Base-by-base conservation (phyloP, 1,284 basidiomycete species). In the Puccinia triticina region DNA sequence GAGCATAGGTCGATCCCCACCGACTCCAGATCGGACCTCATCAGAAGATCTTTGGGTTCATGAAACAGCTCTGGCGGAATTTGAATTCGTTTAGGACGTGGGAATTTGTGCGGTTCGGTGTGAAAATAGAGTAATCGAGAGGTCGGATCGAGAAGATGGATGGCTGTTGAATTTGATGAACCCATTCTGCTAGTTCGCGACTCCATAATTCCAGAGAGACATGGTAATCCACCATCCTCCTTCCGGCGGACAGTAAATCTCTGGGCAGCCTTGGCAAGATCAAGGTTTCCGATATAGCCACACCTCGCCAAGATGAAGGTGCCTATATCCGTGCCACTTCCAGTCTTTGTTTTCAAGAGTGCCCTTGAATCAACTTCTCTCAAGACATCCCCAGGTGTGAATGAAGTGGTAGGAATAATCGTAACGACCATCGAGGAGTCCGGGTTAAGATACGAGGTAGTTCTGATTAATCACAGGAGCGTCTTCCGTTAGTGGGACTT, bases 351-450 rank as follows among this genome's bases (percentile, higher is more conserved):
- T 40, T 94, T 94, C 85, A 99, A 92, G 85, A 99, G 91, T 85
- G 95, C 92, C 80, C 86, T 84, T 50, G 93, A 93, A 88, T 99
- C 98, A 84, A 98, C 92, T 88, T 99, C 96, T 83, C 97, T 92
- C 90, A 99, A 92, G 46, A 95, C 95, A 87, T 99, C 97, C 18
- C 97, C 96, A 0, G 94, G 92, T 1, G 95, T 95, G 87, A 92
- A 93, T 1, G 95, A 95, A 85, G 94, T 92, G 80, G 93, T 82
- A 21, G 57, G 92, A 26, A 93, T 94, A 85, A 95, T 90, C 84
- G 97, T 92, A 80, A 94, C 69, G 37, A 57, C 61, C 69, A 81
- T 73, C 11, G 67, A 34, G 29, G 78, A 81, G 48, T 81, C 78
- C 0, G 69, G 69, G n/a, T 81, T 59, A n/a, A 81, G 71, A 61